Evolutionary conservation across 495 filamentous ascomycete genomes (phyloP).

Genomic region (Trichoderma orchidacearum): DNA sequence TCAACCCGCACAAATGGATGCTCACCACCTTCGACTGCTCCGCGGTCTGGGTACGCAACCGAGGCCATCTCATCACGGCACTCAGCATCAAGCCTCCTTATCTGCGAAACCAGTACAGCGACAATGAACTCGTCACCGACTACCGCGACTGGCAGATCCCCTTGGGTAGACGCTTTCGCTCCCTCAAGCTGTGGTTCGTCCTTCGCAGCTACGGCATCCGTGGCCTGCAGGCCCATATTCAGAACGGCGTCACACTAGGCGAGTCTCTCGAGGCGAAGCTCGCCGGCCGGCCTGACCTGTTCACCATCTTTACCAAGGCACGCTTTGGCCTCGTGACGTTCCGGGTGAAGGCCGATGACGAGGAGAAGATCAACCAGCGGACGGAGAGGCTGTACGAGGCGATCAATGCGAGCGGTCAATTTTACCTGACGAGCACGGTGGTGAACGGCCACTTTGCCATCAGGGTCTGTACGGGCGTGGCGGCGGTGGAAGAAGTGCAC

Average conservation of each 20-base stretch:
- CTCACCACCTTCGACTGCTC: conserved; percentile 91
- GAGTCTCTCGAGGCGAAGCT: conserved; percentile 47
- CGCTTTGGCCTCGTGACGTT: conserved; percentile 76
- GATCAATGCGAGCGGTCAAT: conserved; percentile 61
- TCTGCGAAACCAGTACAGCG: conserved; percentile 65
- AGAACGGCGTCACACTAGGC: conserved; percentile 50
- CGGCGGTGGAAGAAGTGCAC: conserved; percentile 55
- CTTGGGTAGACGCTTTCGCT: conserved; percentile 77
- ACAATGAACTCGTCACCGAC: conserved; percentile 79
- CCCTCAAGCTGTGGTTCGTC: conserved; percentile 96
- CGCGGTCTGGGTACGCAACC: conserved; percentile 62
- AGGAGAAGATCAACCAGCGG: conserved; percentile 44
- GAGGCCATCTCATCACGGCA: conserved; percentile 60
- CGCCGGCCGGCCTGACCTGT: conserved; percentile 48
- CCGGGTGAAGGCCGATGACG: conserved; percentile 27
- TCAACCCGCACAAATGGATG: conserved; percentile 98
- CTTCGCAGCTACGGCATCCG: conserved; percentile 71
- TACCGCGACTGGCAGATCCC: conserved; percentile 99
- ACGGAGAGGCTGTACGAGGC: conserved; percentile 70
- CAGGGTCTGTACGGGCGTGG: conserved; percentile 59
- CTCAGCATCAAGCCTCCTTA: conserved; percentile 76
- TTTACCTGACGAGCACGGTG: conserved; percentile 72
- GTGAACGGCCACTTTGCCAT: conserved; percentile 71
- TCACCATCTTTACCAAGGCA: conserved; percentile 62
- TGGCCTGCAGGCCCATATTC: conserved; percentile 63